These are phyloP conservation scores for Verticillium nubilum DNA, from an alignment of 2,329 filamentous ascomycete genomes.

Conservation along the genomic window DNA sequence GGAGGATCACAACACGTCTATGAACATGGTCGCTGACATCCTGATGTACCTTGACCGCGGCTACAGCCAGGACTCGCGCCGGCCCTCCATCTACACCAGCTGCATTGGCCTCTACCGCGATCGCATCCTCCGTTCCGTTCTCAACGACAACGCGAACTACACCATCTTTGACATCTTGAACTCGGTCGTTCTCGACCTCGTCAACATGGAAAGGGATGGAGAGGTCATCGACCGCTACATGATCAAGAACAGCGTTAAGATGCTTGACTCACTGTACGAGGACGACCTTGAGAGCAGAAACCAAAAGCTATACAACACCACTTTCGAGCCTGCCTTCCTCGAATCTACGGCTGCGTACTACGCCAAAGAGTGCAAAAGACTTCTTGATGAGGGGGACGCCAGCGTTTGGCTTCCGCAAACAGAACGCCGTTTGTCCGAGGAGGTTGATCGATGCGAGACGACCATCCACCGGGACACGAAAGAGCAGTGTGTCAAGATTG, in stretches of 20 bases:
- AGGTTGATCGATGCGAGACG: slow-evolving; percentile 75
- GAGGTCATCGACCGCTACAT: slow-evolving; percentile 81
- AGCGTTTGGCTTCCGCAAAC: slow-evolving; percentile 76
- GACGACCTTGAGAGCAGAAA: slow-evolving; percentile 70
- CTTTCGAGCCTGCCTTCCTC: slow-evolving; percentile 78
- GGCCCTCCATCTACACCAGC: slow-evolving; percentile 74
- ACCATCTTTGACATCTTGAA: slow-evolving; percentile 71
- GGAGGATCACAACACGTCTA: slow-evolving; percentile 85
- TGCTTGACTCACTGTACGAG: slow-evolving; percentile 87
- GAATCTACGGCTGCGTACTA: slow-evolving; percentile 70
- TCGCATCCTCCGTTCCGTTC: slow-evolving; percentile 64
- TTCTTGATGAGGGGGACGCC: slow-evolving; percentile 75
- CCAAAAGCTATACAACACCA: slow-evolving; percentile 75
- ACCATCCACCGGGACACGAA: slow-evolving; percentile 70
- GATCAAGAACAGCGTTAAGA: slow-evolving; percentile 77
- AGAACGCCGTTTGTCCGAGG: slow-evolving; percentile 69
- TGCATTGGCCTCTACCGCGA: slow-evolving; percentile 88
- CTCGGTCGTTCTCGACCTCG: slow-evolving; percentile 80
- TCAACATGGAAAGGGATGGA: slow-evolving; percentile 86
- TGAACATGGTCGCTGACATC: slow-evolving; percentile 96
- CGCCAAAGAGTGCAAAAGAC: slow-evolving; percentile 62
- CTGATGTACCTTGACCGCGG: slow-evolving; percentile 96
- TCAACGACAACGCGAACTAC: slow-evolving; percentile 38
- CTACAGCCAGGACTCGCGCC: slow-evolving; percentile 63
- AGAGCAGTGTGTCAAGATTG: slow-evolving; percentile 67